Base-by-base conservation (phyloP, 176 grass and related monocot species). In the Juncus effusus region DNA sequence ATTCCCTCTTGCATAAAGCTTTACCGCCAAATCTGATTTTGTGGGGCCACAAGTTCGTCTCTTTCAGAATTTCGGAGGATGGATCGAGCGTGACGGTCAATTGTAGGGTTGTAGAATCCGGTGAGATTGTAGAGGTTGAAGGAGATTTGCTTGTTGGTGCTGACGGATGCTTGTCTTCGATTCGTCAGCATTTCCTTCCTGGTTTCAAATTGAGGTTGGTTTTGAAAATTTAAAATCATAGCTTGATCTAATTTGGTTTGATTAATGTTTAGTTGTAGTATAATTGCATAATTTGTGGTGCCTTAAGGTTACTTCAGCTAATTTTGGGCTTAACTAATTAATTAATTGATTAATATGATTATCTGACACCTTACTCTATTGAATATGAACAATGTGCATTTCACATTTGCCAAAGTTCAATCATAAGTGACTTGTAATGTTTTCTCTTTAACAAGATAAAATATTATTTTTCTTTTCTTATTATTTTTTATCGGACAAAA, bases 141-240 rank as follows among this genome's bases (percentile, higher is more conserved):
- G 88, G 75, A 3, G 85, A 92, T 77, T 78, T 97, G 10, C 80
- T 97, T 16, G 64, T 97, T 5, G 83, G 82, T n/a, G 88, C 94
- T 14, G 94, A 97, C 65, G 88, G 85, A 57, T 76, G 68, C 75
- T 56, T 78, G 50, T 92, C 85, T 14, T 64, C 82, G 4, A 82
- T 97, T 54, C 87, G 88, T 54, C 80, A 76, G 57, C 67, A 62
- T 13, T 82, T 97, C 56, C 75, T 97, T 68, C 88, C 88, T 3
- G 67, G 84, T 16, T 84, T 89, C 6, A 89, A 84, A 36, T 77
- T 89, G 58, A 89, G 88, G 93, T 86, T 47, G 19, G 19, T 28
- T 28, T 28, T 28, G 19, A 28, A 28, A 28, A 28, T 28, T 28
- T 0, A 28, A 28, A 28, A 28, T 28, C 19, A 28, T 1, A 28